phyloP scores from a whole-genome alignment of 805 yeast genomes.

The Ogataea neopini region DNA sequence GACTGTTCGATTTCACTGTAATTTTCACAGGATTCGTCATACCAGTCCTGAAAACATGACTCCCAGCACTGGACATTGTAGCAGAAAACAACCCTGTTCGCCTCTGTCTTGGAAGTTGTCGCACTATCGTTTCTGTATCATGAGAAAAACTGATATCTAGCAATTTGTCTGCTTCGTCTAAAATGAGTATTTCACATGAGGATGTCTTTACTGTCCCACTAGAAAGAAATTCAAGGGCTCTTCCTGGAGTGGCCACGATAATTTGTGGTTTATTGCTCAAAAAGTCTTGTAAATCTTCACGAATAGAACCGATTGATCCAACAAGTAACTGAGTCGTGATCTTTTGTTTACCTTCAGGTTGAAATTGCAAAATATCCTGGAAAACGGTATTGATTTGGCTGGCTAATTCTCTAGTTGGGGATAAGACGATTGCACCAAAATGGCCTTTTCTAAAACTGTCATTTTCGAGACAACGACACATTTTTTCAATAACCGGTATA shows the following conservation, averaged over 20 bases:
- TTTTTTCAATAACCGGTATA: conserved; percentile 75
- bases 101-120: conserved; percentile 81
- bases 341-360: conserved; percentile 44
- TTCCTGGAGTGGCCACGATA: conserved; percentile 90
- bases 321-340: conserved; percentile 63
- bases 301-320: conserved; percentile 60
- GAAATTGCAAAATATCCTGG: conserved; percentile 53
- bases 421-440: conserved; percentile 67
- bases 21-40: conserved; percentile 91
- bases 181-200: conserved; percentile 68
- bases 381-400: conserved; percentile 72
- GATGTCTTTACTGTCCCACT: conserved; percentile 58
- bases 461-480: conserved; percentile 35
- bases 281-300: conserved; percentile 71
- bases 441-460: conserved; percentile 55
- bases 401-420: conserved; percentile 70
- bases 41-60: conserved; percentile 79
- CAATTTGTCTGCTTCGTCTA: conserved; percentile 93
- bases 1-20: conserved; percentile 59
- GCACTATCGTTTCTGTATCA: conserved; percentile 68
- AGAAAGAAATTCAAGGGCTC: conserved; percentile 71
- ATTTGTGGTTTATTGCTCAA: conserved; percentile 63
- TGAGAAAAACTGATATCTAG: conserved; percentile 73
- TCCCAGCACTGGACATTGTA: conserved; percentile 81
- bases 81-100: conserved; percentile 95